Base-by-base conservation (phyloP, 1,284 basidiomycete genomes). In the Ustilago bromivora region DNA sequence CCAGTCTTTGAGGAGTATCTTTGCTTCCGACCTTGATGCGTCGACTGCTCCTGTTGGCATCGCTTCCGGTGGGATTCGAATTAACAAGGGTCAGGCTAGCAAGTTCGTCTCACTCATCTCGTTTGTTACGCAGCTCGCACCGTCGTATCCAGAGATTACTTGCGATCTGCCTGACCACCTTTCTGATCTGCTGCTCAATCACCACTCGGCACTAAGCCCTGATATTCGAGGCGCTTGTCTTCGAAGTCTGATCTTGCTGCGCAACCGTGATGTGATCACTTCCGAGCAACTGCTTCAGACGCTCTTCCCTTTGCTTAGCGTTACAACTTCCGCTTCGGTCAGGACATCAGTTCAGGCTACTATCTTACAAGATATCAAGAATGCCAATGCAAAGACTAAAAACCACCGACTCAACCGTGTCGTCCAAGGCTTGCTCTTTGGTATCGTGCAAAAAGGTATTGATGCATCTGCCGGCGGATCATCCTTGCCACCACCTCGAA, bases 331-430 rank as follows among this genome's bases (percentile, higher is more conserved):
- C 0, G 90, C 94, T 0, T 87, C 91, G 19, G 90, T 98, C 19
- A 92, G 96, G 32, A 88, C 91, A 0, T 92, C 92, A 76, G 95
- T 99, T 76, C 92, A 95, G n/a, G 92, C 92, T 81, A 97, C 95
- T 0, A 99, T 99, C 84, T 89, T 98, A n/a, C 92, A 93, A 17
- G 96, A 99, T 81, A 93, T 99, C 79, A 92, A 92, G 82, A 93
- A 92, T 4, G 95, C 96, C 47, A 99, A 99, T 85, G 88, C 91
- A 46, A 92, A 92, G 67, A 89, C 92, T 46, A 95, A 94, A 86
- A 97, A 98, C 83, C 95, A 98, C 88, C 95, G 96, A 82, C 91
- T 99, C 35, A 99, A 99, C 86, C 91, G 94, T 46, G 93, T 95
- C 23, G 95, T 99, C 0, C 97, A 99, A 86, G 93, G 95, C 10